A percentile compares a stretch with the other conserved stretches of the same genome.
These are phyloP conservation scores for Auricularia sp. DNA, from an alignment of 768 basidiomycete genomes.

Conservation along the genomic window DNA sequence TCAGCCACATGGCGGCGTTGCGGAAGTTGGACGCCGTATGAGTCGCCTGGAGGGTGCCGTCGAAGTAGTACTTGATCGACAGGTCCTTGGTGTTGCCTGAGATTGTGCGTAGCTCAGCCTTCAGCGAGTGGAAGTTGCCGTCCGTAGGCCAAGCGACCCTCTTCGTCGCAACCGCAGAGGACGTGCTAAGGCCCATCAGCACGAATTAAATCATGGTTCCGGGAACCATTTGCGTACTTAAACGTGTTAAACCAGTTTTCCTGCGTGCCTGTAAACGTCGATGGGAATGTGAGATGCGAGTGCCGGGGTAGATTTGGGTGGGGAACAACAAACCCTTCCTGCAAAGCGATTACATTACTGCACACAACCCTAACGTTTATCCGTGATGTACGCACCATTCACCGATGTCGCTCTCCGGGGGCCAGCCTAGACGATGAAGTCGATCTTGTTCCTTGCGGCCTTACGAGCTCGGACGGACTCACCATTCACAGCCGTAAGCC, in stretches of 20 bases:
- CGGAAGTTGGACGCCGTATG: slow-evolving; percentile 34
- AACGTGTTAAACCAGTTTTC: slow-evolving; percentile 36
- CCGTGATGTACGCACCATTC: slow-evolving; percentile 23
- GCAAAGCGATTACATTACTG: no score
- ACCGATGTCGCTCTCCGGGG: slow-evolving; percentile 34
- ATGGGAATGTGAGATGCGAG: not conserved
- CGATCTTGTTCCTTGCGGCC: no score
- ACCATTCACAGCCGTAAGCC: slow-evolving; percentile 15
- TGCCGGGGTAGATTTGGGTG: no score
- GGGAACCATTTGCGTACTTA: slow-evolving; percentile 14
- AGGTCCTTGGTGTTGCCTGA: slow-evolving; percentile 29
- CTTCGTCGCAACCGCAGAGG: slow-evolving; percentile 30
- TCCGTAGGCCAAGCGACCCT: slow-evolving; percentile 35
- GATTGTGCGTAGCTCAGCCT: slow-evolving; percentile 30
- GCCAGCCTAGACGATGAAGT: slow-evolving; percentile 24
- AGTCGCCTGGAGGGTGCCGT: slow-evolving; percentile 26
- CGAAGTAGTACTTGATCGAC: slow-evolving; percentile 34
- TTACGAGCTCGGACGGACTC: slow-evolving; percentile 16
- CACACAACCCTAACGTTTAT: slow-evolving; percentile 22
- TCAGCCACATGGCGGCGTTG: slow-evolving; percentile 34
- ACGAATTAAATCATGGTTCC: not conserved
- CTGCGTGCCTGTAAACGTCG: slow-evolving; percentile 5
- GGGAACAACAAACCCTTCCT: not conserved
- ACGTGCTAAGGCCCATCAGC: slow-evolving; percentile 18
- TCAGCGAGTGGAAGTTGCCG: slow-evolving; percentile 33